A percentile compares a stretch with the other conserved stretches of the same genome.
Conservation (phyloP, 352 stramenopile species). For the Globisporangium paddicum region DNA sequence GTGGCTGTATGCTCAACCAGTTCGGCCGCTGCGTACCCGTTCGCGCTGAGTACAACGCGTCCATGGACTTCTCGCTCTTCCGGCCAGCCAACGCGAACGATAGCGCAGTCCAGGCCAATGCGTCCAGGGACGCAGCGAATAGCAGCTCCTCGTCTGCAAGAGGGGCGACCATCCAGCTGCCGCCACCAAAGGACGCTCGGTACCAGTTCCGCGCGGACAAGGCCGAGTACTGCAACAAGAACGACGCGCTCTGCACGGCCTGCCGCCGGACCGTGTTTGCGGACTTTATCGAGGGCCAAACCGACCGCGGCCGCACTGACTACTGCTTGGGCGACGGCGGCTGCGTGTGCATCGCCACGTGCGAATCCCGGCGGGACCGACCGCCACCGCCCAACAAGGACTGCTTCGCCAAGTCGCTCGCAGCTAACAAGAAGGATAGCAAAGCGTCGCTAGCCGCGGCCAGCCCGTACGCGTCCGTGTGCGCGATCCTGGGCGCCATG, state of each 20-base stretch:
- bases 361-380: slow-evolving; percentile 7
- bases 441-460: background rate
- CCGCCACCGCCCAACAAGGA: slow-evolving; percentile 10
- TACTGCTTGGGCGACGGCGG: slow-evolving; percentile 14
- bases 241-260: slow-evolving; percentile 6
- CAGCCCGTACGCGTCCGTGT: background rate
- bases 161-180: background rate
- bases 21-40: slow-evolving; percentile 11
- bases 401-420: slow-evolving; percentile 14
- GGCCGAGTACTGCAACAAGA: slow-evolving; percentile 10
- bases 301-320: background rate
- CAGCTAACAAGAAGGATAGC: slow-evolving; percentile 8
- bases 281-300: slow-evolving; percentile 11
- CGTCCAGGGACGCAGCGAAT: background rate
- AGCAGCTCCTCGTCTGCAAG: background rate
- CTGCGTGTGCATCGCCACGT: slow-evolving; percentile 19
- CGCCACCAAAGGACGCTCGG: background rate
- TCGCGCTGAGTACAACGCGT: background rate
- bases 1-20: slow-evolving; percentile 35
- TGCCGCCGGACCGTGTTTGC: slow-evolving; percentile 15
- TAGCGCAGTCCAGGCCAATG: background rate
- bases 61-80: slow-evolving; percentile 11
- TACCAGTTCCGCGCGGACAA: slow-evolving; percentile 7
- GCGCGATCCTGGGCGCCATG: slow-evolving; percentile 35
- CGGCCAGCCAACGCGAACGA: slow-evolving; percentile 7